Evolutionary conservation across 2,329 filamentous ascomycete genomes (phyloP).

Genomic region (Penicillium aurantiogriseum): DNA sequence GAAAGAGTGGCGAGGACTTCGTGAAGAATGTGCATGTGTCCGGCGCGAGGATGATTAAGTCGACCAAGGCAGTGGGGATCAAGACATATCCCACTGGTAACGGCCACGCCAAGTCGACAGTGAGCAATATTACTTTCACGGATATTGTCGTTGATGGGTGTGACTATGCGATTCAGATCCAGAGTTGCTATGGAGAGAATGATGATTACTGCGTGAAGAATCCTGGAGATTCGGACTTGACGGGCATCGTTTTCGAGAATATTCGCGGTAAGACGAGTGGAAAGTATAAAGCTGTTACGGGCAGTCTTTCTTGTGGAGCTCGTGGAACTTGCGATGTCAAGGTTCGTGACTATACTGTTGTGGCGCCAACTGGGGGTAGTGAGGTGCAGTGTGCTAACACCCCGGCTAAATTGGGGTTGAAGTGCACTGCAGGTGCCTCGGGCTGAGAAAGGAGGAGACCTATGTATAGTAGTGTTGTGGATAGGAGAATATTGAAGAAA

Average conservation of each 20-base stretch:
- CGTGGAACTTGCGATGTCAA: conserved; percentile 41
- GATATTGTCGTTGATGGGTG: conserved; percentile 39
- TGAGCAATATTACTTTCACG: conserved; percentile 46
- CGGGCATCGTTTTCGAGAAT: conserved; percentile 37
- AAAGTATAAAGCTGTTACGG: conserved; percentile 37
- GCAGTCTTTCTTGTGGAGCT: conserved; percentile 41
- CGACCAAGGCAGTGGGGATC: conserved; percentile 49
- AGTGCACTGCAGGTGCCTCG: conserved; percentile 37
- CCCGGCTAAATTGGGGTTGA: conserved; percentile 31
- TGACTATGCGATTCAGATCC: conserved; percentile 49
- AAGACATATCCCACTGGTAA: conserved; percentile 46
- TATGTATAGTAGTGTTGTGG: not conserved
- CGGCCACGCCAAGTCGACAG: conserved; percentile 38
- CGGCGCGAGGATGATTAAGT: conserved; percentile 43
- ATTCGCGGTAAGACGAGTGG: conserved; percentile 42
- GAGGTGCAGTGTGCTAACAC: conserved; percentile 38
- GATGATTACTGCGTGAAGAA: conserved; percentile 36
- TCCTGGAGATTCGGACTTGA: conserved; percentile 37
- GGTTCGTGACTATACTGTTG: conserved; percentile 36
- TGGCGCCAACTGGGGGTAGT: conserved; percentile 34
- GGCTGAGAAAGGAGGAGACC: conserved; percentile 20
- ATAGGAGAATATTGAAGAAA: not conserved
- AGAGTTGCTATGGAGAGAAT: conserved; percentile 45
- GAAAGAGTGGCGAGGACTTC: conserved; percentile 39
- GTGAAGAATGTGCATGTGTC: conserved; percentile 47